These are phyloP conservation scores for Talaromyces sp. DNA, from an alignment of 2,329 filamentous ascomycete genomes.

Conservation along the genomic window DNA sequence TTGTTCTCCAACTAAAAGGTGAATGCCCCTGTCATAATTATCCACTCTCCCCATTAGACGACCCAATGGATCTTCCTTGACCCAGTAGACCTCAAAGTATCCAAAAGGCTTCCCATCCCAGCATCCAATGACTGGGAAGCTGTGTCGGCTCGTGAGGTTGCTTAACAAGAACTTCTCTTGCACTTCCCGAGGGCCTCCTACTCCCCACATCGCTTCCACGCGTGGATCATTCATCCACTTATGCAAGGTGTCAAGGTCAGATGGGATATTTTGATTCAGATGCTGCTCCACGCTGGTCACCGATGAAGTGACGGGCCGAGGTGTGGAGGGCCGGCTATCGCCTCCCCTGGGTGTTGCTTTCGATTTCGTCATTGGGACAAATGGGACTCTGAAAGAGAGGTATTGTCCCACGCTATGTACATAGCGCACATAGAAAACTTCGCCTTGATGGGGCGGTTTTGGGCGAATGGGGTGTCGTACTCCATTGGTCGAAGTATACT, in stretches of 20 bases:
- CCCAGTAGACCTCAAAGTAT: constrained; percentile 98
- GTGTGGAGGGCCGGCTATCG: constrained; percentile 31
- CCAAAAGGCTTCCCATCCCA: constrained; percentile 96
- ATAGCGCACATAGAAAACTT: constrained; percentile 87
- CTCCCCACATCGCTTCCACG: constrained; percentile 83
- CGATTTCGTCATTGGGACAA: constrained; percentile 56
- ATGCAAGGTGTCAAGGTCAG: constrained; percentile 71
- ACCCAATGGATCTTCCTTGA: constrained; percentile 84
- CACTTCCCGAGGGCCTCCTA: constrained; percentile 56
- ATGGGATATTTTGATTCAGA: constrained; percentile 44
- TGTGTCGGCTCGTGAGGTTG: constrained; percentile 69
- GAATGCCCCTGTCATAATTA: constrained; percentile 86
- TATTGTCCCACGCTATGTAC: constrained; percentile 81
- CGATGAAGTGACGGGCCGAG: constrained; percentile 33
- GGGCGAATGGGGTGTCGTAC: constrained; percentile 83
- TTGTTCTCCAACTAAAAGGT: constrained; percentile 87
- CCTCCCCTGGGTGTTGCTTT: constrained; percentile 37
- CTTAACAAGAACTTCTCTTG: constrained; percentile 70
- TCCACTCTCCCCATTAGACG: constrained; percentile 66
- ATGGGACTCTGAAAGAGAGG: constrained; percentile 82
- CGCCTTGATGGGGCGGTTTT: constrained; percentile 86
- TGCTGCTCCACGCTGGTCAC: constrained; percentile 47
- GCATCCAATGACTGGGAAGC: constrained; percentile 86
- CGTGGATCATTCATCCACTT: constrained; percentile 88
- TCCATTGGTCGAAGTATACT: constrained; percentile 77